Evolutionary conservation across 805 yeast species (phyloP), one percentile per base, ranked within the genome.

Genomic region (Saturnispora serradocipensis): DNA sequence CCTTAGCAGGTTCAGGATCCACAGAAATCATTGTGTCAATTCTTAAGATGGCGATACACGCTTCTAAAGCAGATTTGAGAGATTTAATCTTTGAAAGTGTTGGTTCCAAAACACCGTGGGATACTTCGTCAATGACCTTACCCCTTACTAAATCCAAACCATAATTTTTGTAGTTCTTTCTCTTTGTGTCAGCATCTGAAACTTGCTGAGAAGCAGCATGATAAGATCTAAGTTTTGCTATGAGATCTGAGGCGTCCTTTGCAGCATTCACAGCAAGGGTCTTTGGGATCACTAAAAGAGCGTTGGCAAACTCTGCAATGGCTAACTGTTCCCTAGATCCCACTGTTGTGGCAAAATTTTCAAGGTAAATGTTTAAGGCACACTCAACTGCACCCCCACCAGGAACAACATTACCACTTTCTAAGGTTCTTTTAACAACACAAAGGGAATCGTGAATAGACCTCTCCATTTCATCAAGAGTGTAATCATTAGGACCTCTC

Each of bases 301-400:
- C 90, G 57, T 78, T 77, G 36, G 99, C 97, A 74, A 93, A 93
- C 72, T 91, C 99, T 1, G 97, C 95, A 71, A 93, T 93, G 16
- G 99, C 98, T 62, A 93, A 77, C 69, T 93, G 99, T 69, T 93
- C 99, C 64, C 99, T 81, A 18, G 97, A 88, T 3, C 98, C 97
- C 48, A 93, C 91, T 1, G 98, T 89, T 8, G 98, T 93, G 47
- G 99, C 99, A 69, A 93, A 93, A 67, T 88, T 91, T 69, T 93
- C 99, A 66, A 93, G 75, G 67, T 88, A 93, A 49, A 93, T 89
- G 72, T 89, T 90, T 64, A 93, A 77, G 2, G 98, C 98, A 48
- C 96, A 78, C 72, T 93, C 99, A 35, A 93, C 99, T n/a, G 96
- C 95, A 55, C 99, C 99, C 58, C 99, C 99, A 55, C 99, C 99